These are phyloP conservation scores for Aspergillus versicolor DNA, from an alignment of 2,329 filamentous ascomycete genomes.

Conservation along the genomic window DNA sequence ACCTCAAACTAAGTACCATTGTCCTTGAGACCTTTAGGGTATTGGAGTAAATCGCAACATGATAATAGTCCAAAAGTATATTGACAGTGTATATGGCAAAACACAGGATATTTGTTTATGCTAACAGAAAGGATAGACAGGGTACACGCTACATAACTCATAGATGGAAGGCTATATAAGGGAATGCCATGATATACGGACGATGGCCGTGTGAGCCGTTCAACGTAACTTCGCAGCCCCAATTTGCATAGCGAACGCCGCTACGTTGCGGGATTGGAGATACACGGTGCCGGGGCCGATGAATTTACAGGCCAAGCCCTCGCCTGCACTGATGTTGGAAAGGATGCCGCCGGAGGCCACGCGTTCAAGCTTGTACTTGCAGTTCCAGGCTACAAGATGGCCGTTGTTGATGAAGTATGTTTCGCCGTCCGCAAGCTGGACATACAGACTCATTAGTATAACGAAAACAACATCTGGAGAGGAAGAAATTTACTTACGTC, in stretches of 20 bases:
- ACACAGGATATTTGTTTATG: background rate
- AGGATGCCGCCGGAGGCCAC: conserved; percentile 89
- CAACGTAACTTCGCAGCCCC: background rate
- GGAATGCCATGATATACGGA: background rate
- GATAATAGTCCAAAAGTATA: background rate
- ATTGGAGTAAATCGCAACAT: background rate
- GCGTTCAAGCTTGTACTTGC: conserved; percentile 86
- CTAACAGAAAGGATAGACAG: background rate
- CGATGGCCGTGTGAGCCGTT: background rate
- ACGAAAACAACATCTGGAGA: too few species aligned
- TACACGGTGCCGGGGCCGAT: conserved; percentile 86
- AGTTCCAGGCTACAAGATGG: conserved; percentile 95
- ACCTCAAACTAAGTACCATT: background rate
- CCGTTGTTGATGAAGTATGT: conserved; percentile 92
- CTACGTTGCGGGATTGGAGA: conserved; percentile 85
- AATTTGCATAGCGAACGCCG: conserved; percentile 24
- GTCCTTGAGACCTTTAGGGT: background rate
- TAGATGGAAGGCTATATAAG: background rate
- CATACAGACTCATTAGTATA: background rate
- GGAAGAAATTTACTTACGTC: conserved; percentile 56
- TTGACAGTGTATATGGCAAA: background rate
- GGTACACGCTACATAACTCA: background rate
- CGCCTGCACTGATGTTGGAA: conserved; percentile 76
- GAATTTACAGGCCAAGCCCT: conserved; percentile 94
- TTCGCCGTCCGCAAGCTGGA: conserved; percentile 60